A percentile compares a stretch with the other conserved stretches of the same genome.
These are phyloP conservation scores for Apophysomyces variabilis DNA, from an alignment of 371 early-diverging fungal species.

Conservation along the genomic window DNA sequence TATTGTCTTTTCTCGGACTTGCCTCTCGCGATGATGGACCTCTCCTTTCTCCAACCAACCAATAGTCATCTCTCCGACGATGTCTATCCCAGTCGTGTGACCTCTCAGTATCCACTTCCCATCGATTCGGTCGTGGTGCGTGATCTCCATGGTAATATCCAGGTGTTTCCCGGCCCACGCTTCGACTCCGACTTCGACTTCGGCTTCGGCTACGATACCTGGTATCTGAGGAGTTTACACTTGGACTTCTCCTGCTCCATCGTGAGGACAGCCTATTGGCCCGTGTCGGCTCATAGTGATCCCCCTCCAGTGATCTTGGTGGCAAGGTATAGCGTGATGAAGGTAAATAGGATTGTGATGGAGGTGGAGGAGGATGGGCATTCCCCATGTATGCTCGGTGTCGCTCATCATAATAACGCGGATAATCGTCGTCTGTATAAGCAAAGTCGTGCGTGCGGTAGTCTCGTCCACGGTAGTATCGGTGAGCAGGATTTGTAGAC, in stretches of 20 bases:
- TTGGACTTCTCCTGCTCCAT: conserved; percentile 49
- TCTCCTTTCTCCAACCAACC: conserved; percentile 24
- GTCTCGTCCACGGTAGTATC: conserved; percentile 25
- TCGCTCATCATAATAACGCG: conserved; percentile 35
- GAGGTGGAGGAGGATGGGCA: conserved; percentile 29
- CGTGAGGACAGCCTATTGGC: conserved; percentile 36
- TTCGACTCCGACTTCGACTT: conserved; percentile 46
- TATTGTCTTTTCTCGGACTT: conserved; percentile 3
- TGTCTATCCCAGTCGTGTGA: conserved; percentile 21
- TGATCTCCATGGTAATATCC: conserved; percentile 18
- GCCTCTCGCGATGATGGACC: conserved; percentile 1
- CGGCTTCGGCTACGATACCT: conserved; percentile 36
- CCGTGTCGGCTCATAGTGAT: conserved; percentile 14
- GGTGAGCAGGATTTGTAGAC: conserved; percentile 7
- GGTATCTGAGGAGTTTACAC: conserved; percentile 39
- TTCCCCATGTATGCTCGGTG: conserved; percentile 40
- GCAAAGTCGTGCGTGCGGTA: conserved; percentile 32
- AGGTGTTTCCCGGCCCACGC: conserved; percentile 24
- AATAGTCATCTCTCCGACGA: conserved; percentile 30
- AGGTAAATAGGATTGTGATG: conserved; percentile 33
- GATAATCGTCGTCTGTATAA: conserved; percentile 35
- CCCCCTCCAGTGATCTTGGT: conserved; percentile 29
- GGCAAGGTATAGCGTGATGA: conserved; percentile 35
- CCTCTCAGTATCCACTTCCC: conserved; percentile 32
- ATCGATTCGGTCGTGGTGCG: conserved; percentile 14